Conservation (phyloP, 2,329 filamentous ascomycete species). For the Colletotrichum tropicicola region DNA sequence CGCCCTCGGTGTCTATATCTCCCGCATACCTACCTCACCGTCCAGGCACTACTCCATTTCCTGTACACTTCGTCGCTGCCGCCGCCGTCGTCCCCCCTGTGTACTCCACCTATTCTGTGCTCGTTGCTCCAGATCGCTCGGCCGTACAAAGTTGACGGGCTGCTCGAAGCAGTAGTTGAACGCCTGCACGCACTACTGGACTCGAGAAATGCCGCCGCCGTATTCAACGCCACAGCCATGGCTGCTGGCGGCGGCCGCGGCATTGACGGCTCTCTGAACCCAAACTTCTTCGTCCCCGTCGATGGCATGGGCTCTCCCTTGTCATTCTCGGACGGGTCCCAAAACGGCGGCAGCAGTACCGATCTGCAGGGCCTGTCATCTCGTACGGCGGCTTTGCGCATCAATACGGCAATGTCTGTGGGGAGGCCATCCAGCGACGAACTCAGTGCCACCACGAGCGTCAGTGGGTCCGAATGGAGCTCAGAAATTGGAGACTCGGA, state of each 20-base stretch:
- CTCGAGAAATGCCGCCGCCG: slow-evolving; percentile 91
- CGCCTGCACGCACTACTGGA: slow-evolving; percentile 89
- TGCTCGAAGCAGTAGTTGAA: slow-evolving; percentile 92
- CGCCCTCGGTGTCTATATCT: slow-evolving; percentile 90
- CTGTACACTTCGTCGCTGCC: slow-evolving; percentile 93
- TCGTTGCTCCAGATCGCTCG: slow-evolving; percentile 92
- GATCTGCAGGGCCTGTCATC: slow-evolving; percentile 40
- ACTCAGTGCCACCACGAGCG: slow-evolving; percentile 58
- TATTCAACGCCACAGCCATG: slow-evolving; percentile 99
- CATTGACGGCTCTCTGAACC: slow-evolving; percentile 73
- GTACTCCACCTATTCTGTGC: slow-evolving; percentile 94
- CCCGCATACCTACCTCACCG: slow-evolving; percentile 88
- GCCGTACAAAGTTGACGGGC: slow-evolving; percentile 91
- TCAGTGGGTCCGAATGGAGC: slow-evolving; percentile 65
- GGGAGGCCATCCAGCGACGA: slow-evolving; percentile 55
- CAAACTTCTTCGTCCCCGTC: slow-evolving; percentile 66
- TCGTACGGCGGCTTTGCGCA: slow-evolving; percentile 51
- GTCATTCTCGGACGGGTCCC: slow-evolving; percentile 11
- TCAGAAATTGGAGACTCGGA: slow-evolving; percentile 62
- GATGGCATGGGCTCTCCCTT: slow-evolving; percentile 49
- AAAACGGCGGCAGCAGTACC: slow-evolving; percentile 36
- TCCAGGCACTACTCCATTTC: slow-evolving; percentile 91
- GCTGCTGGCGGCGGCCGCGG: slow-evolving; percentile 91
- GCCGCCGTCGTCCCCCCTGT: slow-evolving; percentile 77
- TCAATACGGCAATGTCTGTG: slow-evolving; percentile 55